Conservation (phyloP, 305 asterid genomes). For the Stenogyne calaminthoides region DNA sequence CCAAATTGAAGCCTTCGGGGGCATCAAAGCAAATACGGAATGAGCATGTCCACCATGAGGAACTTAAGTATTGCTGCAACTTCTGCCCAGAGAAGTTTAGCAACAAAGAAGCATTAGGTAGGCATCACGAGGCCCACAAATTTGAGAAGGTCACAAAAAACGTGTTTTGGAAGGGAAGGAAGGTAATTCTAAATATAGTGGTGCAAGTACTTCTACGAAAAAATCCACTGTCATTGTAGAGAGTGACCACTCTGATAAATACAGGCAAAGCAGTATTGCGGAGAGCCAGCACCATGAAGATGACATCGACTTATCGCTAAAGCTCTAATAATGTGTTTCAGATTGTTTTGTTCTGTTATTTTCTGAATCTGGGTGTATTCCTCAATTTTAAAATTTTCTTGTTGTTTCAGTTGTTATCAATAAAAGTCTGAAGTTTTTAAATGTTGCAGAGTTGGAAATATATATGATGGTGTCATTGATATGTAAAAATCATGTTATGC, state of each 20-base stretch:
- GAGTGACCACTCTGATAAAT: slow-evolving; percentile 6
- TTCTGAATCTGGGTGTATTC: neutral
- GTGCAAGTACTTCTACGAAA: slow-evolving; percentile 19
- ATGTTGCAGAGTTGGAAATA: slow-evolving; percentile 1
- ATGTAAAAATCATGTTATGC: neutral
- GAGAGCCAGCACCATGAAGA: slow-evolving; percentile 23
- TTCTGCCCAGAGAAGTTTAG: slow-evolving; percentile 33
- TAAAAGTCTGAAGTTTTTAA: neutral
- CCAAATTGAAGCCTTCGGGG: neutral
- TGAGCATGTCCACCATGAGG: slow-evolving; percentile 8
- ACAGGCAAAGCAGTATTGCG: neutral
- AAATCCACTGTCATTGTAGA: neutral
- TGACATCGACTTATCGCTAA: slow-evolving; percentile 31
- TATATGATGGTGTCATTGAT: neutral
- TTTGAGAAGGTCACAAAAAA: slow-evolving; percentile 23
- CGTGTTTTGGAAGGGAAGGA: slow-evolving; percentile 16
- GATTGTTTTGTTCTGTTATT: slow-evolving; percentile 18
- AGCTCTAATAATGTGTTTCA: slow-evolving; percentile 26
- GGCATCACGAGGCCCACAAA: slow-evolving; percentile 41
- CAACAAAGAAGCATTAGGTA: slow-evolving; percentile 37
- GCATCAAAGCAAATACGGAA: slow-evolving; percentile 1
- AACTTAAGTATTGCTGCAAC: slow-evolving; percentile 26
- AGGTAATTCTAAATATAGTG: neutral
- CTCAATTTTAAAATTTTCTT: neutral
- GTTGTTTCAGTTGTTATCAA: slow-evolving; percentile 7